phyloP scores from a whole-genome alignment of 345 rosid species.

The Alliaria petiolata region DNA sequence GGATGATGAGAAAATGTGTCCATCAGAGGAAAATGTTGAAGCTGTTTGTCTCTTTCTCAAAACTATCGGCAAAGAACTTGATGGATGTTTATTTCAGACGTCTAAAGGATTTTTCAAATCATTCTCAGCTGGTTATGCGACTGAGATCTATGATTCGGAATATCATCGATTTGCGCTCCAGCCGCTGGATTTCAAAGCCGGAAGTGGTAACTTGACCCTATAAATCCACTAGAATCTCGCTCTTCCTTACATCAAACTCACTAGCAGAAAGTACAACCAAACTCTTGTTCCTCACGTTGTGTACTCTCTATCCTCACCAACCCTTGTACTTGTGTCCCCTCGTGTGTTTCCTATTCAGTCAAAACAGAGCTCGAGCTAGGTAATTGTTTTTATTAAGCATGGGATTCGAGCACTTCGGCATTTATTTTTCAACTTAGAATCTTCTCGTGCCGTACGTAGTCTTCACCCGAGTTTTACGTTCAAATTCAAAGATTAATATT shows the following conservation, averaged over 20 bases:
- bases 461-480: no score
- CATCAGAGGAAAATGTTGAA: slow-evolving; percentile 72
- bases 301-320: no score
- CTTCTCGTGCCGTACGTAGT: no score
- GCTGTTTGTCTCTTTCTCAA: slow-evolving; percentile 59
- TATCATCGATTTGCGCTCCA: slow-evolving; percentile 45
- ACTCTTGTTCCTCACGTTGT: no score
- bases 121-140: slow-evolving; percentile 45
- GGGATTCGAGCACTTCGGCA: no score
- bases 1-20: slow-evolving; percentile 45
- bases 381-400: not conserved
- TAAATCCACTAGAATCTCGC: no score
- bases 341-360: not conserved
- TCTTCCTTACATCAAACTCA: no score
- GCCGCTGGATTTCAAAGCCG: slow-evolving; percentile 27
- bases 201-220: not conserved
- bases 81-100: slow-evolving; percentile 44
- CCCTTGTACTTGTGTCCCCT: not conserved
- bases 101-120: slow-evolving; percentile 43
- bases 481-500: no score
- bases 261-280: no score
- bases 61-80: slow-evolving; percentile 62
- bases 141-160: slow-evolving; percentile 51
- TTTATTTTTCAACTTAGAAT: no score
- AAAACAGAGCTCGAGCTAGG: not conserved